Evolutionary conservation across 2,329 filamentous ascomycete species (phyloP), one percentile per base, ranked within the genome.

Genomic region (Cladophialophora immunda): DNA sequence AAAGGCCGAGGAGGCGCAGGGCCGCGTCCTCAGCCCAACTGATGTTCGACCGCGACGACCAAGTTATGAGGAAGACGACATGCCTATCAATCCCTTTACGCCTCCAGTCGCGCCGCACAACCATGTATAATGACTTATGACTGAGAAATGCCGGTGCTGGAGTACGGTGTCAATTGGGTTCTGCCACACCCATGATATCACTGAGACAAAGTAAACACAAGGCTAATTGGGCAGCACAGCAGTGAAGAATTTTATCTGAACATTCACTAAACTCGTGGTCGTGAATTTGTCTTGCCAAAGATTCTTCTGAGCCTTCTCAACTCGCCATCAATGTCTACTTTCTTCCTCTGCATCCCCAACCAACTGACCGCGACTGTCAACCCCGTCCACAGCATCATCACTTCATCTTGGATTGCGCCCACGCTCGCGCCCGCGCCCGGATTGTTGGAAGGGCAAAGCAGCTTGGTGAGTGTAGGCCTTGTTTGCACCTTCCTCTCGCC

Each of bases 71-170:
- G 79, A 79, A 7, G 80, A 82, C 53, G 79, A 82, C 34, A 75
- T 74, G 69, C 69, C 72, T 45, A 71, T 80, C 32, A 77, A 77
- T 66, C 78, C 78, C 72, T 75, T 76, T 74, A 66, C 76, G 58
- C 69, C 80, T 70, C 80, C 83, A 3, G 83, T 84, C 47, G 77
- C 79, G 74, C 77, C 81, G 56, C 73, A 79, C 55, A 83, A 87
- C 73, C 79, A 79, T 68, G 80, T 87, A 56, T 87, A 73, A 81
- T 25, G 45, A 75, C 19, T n/a, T 52, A 65, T 25, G 41, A 58
- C 4, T 52, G 41, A 67, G 54, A 60, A n/a, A 50, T 47, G 57
- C 36, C 27, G 17, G 29, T 32, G 27, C 53, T 30, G 27, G 17
- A 45, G 27, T 47, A 32, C 27, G 30, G 17, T 45, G 9, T 34